These are phyloP conservation scores for Trichothecium roseum DNA, from an alignment of 2,329 filamentous ascomycete species.

Conservation along the genomic window DNA sequence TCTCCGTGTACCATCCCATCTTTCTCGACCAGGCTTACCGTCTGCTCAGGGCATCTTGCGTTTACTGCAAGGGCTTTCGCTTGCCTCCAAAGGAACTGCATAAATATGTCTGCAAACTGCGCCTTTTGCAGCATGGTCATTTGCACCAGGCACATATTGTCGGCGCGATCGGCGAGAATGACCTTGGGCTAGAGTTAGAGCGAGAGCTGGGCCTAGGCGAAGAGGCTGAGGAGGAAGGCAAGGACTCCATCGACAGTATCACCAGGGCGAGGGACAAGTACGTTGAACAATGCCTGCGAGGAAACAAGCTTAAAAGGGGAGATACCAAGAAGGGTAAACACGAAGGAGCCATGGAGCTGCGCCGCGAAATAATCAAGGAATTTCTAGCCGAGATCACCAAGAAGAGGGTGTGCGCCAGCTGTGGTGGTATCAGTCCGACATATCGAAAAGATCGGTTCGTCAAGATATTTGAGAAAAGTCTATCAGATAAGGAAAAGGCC, in stretches of 20 bases:
- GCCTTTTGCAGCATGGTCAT: constrained; percentile 75
- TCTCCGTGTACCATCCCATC: constrained; percentile 90
- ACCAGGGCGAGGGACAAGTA: constrained; percentile 50
- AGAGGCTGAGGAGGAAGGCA: constrained; percentile 56
- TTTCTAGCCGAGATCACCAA: constrained; percentile 67
- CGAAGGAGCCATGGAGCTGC: constrained; percentile 69
- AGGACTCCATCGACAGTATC: constrained; percentile 37
- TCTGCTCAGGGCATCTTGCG: constrained; percentile 76
- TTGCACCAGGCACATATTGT: constrained; percentile 56
- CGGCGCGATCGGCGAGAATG: constrained; percentile 38
- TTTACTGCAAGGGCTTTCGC: constrained; percentile 82
- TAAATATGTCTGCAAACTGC: constrained; percentile 72
- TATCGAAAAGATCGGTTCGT: constrained; percentile 86
- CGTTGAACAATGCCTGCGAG: constrained; percentile 61
- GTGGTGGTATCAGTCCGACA: constrained; percentile 61
- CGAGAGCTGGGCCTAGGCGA: constrained; percentile 33
- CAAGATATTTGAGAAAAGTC: constrained; percentile 83
- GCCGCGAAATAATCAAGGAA: constrained; percentile 66
- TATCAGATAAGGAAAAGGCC: constrained; percentile 63
- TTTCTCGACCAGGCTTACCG: constrained; percentile 89
- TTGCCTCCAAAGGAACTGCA: constrained; percentile 68
- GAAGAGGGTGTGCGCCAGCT: constrained; percentile 57
- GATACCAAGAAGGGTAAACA: constrained; percentile 59
- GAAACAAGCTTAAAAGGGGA: constrained; percentile 38
- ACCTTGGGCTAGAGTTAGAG: constrained; percentile 23